Evolutionary conservation across 140 eudicot species (phyloP), one percentile per base, ranked within the genome.

Genomic region (Flaveria floridana): DNA sequence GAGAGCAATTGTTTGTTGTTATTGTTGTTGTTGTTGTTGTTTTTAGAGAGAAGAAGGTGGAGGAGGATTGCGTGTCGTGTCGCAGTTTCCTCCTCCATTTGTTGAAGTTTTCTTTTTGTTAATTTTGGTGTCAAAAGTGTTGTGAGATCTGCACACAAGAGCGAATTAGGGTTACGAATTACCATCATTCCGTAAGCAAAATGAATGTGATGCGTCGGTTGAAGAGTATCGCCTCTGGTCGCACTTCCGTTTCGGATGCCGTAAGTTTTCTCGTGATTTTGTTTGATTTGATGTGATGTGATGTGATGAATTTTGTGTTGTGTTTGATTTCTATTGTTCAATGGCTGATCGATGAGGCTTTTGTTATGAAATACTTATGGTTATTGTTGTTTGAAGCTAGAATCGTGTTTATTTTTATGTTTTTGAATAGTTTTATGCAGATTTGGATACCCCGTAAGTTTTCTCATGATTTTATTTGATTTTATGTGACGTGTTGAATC

Each of bases 181-280:
- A 63, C 26, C 46, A 26, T 11, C 53, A 44, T 44, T 7, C 12
- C 14, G 14, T 7, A 77, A 28, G 15, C 65, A 76, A 0, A 19
- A 88, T 91, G 97, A 91, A 94, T 81, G 86, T 90, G 74, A 88
- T 93, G 96, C 93, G 98, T 66, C 91, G 98, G 69, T 85, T 93
- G 68, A 93, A 90, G 84, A 93, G 94, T 82, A 83, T 93, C 34
- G 94, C 98, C 82, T 90, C 98, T 52, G 98, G 96, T 55, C 92
- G 97, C 67, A 63, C 94, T 56, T 93, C 97, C 79, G 89, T 90
- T 64, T 93, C 97, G 42, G 98, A 93, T 79, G 73, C 84, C 70
- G 97, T 90, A 88, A 84, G 80, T 55, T 66, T 63, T 21, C 71
- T 20, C 4, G 6, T 75, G 3, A 37, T 48, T 66, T 28, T 6